Base-by-base conservation (phyloP, 2,329 filamentous ascomycete genomes). In the Xylaria sp. region DNA sequence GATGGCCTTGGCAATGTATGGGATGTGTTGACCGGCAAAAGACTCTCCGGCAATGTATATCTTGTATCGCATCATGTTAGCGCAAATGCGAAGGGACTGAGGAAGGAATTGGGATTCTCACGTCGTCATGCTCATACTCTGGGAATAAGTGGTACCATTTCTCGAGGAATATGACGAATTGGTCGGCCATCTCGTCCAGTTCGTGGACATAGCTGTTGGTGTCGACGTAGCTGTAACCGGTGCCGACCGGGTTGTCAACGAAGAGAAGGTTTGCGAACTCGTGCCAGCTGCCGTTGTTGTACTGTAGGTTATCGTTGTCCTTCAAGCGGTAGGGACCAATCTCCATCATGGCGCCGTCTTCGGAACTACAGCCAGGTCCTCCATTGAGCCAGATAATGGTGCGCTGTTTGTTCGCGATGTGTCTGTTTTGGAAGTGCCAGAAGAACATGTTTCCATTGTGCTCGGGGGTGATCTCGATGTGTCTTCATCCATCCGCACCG, bases 361-460 rank as follows among this genome's bases (percentile, higher is more conserved):
- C 94, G 32, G 95, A 98, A 80, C 94, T 97, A 81, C 96, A 99
- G 32, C 97, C 96, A 1, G 96, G 96, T 0, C 96, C 97, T 62
- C 96, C 97, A 78, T 99, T 99, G 66, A 99, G 83, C 96, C 97
- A 99, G 76, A 99, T 90, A 12, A 99, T 92, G 2, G 94, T 97
- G 66, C 96, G 89, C 79, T 96, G 93, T 74, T 87, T 89, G 78
- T 98, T 93, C 65, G 94, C 95, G 73, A 99, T 97, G 80, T 99
- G 96, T 73, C 93, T 88, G 78, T 98, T 98, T 78, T 97, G 90
- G 78, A 93, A 97, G 77, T 97, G 93, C 96, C 96, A 99, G 85
- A 99, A 99, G 85, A 98, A 99, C 20, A 99, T 83, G 80, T 98
- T 97, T 74, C 93, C 95, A 78, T 98, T 93, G 79, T 91, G 88